phyloP scores from a whole-genome alignment of 495 filamentous ascomycete species.

The Cairneyella variabilis region DNA sequence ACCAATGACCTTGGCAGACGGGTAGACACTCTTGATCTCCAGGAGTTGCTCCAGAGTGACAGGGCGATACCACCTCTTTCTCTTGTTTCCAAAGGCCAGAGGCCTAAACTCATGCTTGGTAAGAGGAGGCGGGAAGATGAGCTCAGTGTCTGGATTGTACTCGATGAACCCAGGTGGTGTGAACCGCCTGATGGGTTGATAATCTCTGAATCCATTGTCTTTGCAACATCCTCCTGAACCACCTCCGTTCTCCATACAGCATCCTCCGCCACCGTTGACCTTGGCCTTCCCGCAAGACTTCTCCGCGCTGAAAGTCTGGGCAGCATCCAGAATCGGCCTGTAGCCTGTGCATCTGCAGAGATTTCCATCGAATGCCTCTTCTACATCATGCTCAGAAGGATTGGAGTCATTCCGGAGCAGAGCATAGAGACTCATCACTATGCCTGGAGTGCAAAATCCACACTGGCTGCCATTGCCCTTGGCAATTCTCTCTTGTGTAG shows the following conservation, averaged over 20 bases:
- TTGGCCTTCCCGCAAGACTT: constrained; percentile 53
- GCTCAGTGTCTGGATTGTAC: constrained; percentile 86
- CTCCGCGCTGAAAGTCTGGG: constrained; percentile 62
- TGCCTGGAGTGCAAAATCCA: constrained; percentile 92
- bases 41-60: constrained; percentile 83
- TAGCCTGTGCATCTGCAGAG: constrained; percentile 96
- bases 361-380: constrained; percentile 94
- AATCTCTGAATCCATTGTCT: constrained; percentile 38
- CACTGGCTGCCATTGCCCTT: constrained; percentile 66
- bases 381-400: constrained; percentile 70
- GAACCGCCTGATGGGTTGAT: constrained; percentile 57
- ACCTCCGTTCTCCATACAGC: constrained; percentile 61
- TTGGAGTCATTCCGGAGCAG: constrained; percentile 69
- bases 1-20: constrained; percentile 88
- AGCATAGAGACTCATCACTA: constrained; percentile 93
- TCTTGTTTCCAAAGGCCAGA: constrained; percentile 88
- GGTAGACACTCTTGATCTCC: constrained; percentile 83
- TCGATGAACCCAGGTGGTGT: constrained; percentile 85
- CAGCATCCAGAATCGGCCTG: constrained; percentile 88
- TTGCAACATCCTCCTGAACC: constrained; percentile 55
- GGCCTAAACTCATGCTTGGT: constrained; percentile 78
- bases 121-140: constrained; percentile 88
- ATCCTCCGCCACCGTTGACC: constrained; percentile 59
- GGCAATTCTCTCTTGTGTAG: constrained; percentile 87
- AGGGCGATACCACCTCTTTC: constrained; percentile 90